phyloP scores from a whole-genome alignment of 768 basidiomycete species.

The Pleurotus platypus region DNA sequence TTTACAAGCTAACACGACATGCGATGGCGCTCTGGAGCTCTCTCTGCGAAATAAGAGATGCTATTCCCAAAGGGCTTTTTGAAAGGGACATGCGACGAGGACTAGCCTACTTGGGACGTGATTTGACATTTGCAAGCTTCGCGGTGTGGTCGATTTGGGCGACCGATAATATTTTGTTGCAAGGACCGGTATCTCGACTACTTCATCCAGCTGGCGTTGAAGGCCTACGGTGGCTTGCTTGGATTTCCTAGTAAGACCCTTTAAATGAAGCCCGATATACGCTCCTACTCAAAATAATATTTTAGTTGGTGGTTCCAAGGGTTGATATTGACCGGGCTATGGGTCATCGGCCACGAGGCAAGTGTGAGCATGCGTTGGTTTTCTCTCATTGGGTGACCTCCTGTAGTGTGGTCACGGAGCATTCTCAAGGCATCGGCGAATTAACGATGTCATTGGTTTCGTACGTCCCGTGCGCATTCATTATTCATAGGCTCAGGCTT shows the following conservation, averaged over 20 bases:
- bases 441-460: constrained; percentile 9
- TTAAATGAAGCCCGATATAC: neutral
- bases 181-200: no score
- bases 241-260: neutral
- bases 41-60: neutral
- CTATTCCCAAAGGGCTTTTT: constrained; percentile 1
- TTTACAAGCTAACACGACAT: no score
- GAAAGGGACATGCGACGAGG: neutral
- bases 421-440: neutral
- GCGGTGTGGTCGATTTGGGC: neutral
- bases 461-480: neutral
- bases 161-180: neutral
- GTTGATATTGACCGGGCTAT: constrained; percentile 14
- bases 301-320: constrained; percentile 18
- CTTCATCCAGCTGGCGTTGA: no score
- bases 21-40: neutral
- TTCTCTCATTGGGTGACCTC: neutral
- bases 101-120: constrained; percentile 1
- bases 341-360: constrained; percentile 16
- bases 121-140: neutral
- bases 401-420: constrained; percentile 11
- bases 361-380: neutral
- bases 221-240: neutral
- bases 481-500: neutral
- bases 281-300: neutral